Base-by-base conservation (phyloP, 2,329 filamentous ascomycete species). In the Claviceps arundinis region DNA sequence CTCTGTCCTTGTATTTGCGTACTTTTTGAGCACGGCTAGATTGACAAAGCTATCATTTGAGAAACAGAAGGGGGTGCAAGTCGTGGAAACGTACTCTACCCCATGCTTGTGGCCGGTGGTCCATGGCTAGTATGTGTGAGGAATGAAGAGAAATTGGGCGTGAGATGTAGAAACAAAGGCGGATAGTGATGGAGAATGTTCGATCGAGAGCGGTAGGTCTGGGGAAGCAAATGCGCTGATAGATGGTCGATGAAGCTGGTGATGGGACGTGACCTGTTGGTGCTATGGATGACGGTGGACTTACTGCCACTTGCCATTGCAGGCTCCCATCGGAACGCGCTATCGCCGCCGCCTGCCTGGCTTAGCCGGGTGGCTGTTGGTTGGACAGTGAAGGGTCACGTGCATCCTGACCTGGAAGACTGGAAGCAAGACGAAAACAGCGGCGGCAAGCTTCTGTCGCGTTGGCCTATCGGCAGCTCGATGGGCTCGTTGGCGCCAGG, bases 101-200 rank as follows among this genome's bases (percentile, higher is more conserved):
- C 82, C 82, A 86, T 64, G 77, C 78, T 73, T 85, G 80, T 64
- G 82, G 82, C 70, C 82, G 78, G 70, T 86, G 82, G 70, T 86
- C 83, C 82, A 86, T 86, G 59, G 54, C 60, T 56, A 54, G 50
- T 52, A 45, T 56, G 37, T 52, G 50, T 52, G 53, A 45, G 50
- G 17, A 13, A 45, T 47, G 45, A 46, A 45, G 55, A 14, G 24
- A 42, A 26, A 46, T 26, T 14, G 24, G 48, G 22, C 5, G 50
- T 40, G 45, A 9, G 13, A 42, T 24, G 40, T 22, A 8, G 26
- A 37, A 34, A 9, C n/a, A 13, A 19, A 49, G 9, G 9, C 14
- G 17, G 34, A 30, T 9, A 44, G 2, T 47, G 3, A 8, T 2
- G 41, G n/a, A 11, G 16, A n/a, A 48, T 30, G 26, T 11, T 34